Evolutionary conservation across 805 yeast genomes (phyloP).

Genomic region (Nakazawaea ernobii): DNA sequence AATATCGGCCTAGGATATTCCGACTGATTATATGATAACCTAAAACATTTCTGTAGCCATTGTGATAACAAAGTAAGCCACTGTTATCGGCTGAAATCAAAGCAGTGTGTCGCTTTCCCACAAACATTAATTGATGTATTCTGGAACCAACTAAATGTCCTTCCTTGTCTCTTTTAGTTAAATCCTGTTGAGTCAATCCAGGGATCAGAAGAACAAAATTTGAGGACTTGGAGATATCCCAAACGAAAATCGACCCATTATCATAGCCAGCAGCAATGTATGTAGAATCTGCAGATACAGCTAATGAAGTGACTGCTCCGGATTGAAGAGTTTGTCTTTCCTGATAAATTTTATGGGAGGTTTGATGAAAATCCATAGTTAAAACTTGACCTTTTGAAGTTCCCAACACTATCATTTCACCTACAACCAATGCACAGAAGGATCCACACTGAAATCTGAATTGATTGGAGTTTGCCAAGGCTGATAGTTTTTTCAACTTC

Average conservation of each 20-base stretch:
- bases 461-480: conserved; percentile 15
- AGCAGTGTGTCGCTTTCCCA: conserved; percentile 49
- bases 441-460: conserved; percentile 37
- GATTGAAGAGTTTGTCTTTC: conserved; percentile 23
- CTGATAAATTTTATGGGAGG: conserved; percentile 37
- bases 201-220: conserved; percentile 24
- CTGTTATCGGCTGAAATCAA: conserved; percentile 47
- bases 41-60: conserved; percentile 52
- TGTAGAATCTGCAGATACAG: conserved; percentile 64
- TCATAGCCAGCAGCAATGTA: conserved; percentile 64
- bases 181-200: conserved; percentile 22
- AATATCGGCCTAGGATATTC: conserved; percentile 47
- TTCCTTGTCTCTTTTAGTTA: conserved; percentile 13
- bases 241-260: conserved; percentile 59
- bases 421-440: conserved; percentile 39
- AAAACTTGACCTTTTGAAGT: conserved; percentile 62
- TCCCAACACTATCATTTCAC: conserved; percentile 55
- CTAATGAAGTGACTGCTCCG: conserved; percentile 49
- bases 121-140: conserved; percentile 40
- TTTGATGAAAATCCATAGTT: conserved; percentile 66
- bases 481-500: conserved; percentile 20
- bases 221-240: conserved; percentile 47
- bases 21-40: conserved; percentile 42
- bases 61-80: conserved; percentile 61
- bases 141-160: conserved; percentile 33